Evolutionary conservation across 2,329 filamentous ascomycete genomes (phyloP).

Genomic region (Aspergillaceae sp.): DNA sequence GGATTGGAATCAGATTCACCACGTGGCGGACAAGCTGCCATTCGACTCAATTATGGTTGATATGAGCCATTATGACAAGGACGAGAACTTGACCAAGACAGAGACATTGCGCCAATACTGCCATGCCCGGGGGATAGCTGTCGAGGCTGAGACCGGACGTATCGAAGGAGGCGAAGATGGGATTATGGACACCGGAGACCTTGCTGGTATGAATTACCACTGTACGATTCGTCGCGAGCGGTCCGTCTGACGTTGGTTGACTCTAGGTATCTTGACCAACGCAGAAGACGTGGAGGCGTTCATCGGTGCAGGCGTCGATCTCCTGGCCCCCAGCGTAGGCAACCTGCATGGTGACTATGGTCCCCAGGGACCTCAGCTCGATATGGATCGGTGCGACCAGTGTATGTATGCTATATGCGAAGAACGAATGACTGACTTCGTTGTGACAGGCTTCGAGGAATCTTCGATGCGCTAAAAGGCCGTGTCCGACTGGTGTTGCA

Average conservation of each 20-base stretch:
- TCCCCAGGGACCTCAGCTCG: constrained; percentile 50
- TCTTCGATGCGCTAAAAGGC: constrained; percentile 40
- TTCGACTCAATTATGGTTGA: constrained; percentile 67
- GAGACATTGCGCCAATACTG: constrained; percentile 52
- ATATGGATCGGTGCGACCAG: constrained; percentile 20
- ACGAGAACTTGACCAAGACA: constrained; percentile 56
- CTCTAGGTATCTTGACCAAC: constrained; percentile 49
- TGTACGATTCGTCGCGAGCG: too few species aligned
- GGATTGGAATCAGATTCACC: constrained; percentile 48
- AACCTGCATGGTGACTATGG: constrained; percentile 66
- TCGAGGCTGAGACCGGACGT: constrained; percentile 59
- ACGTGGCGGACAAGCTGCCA: constrained; percentile 45
- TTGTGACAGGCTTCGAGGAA: constrained; percentile 42
- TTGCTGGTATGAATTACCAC: constrained; percentile 35
- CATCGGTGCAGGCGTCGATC: constrained; percentile 58
- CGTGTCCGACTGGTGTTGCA: constrained; percentile 46
- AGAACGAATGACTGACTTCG: not conserved
- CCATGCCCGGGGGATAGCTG: constrained; percentile 53
- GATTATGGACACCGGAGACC: constrained; percentile 54
- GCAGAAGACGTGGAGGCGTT: constrained; percentile 60
- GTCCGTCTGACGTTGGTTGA: too few species aligned
- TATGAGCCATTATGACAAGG: constrained; percentile 61
- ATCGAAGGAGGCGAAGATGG: constrained; percentile 66
- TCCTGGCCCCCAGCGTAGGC: constrained; percentile 62
- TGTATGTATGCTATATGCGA: not conserved